Base-by-base conservation (phyloP, 441 rosid genomes). In the Arabidopsis lyrata region DNA sequence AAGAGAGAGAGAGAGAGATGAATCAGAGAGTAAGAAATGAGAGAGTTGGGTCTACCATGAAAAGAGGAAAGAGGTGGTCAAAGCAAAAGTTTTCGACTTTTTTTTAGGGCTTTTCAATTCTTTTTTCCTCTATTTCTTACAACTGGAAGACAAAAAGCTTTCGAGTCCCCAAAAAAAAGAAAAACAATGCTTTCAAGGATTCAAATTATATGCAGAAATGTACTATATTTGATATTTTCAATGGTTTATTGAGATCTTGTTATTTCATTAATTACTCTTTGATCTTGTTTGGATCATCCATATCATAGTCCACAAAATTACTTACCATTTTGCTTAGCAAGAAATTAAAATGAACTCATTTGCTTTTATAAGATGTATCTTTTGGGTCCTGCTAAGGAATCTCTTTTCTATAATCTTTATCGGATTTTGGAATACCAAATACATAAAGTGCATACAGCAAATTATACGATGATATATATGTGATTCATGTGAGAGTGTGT, bases 31-130 rank as follows among this genome's bases (percentile, higher is more conserved):
- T 36, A 70, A 42, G 56, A 58, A 31, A 62, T 62, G 57, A 77
- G 57, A 77, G 24, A 66, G 65, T 49, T 70, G 88, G 85, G 86
- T 76, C 88, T 80, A 81, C 84, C 65, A 81, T 77, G 76, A 63
- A 75, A 76, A 49, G 75, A 77, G 76, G 39, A 66, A 78, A 58
- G 74, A 36, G 72, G 68, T 84, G 84, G 88, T 86, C 85, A 86
- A 84, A 84, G 85, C 67, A 32, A 81, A 84, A 86, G 86, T 49
- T 48, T 48, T 41, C 80, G 32, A 31, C 67, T 53, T 45, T 64
- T 64, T 76, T 65, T 63, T 70, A 63, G 72, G 76, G 80, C 68
- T 61, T 72, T 72, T 72, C 55, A 41, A 38, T 38, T 38, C 4
- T 15, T 42, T 70, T 63, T 55, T 57, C 49, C 36, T 65, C 24